Percentiles rank a stretch among this genome's conserved stretches.
phyloP scores from a whole-genome alignment of 192 early-diverging fungal genomes.

The Podila verticillata region DNA sequence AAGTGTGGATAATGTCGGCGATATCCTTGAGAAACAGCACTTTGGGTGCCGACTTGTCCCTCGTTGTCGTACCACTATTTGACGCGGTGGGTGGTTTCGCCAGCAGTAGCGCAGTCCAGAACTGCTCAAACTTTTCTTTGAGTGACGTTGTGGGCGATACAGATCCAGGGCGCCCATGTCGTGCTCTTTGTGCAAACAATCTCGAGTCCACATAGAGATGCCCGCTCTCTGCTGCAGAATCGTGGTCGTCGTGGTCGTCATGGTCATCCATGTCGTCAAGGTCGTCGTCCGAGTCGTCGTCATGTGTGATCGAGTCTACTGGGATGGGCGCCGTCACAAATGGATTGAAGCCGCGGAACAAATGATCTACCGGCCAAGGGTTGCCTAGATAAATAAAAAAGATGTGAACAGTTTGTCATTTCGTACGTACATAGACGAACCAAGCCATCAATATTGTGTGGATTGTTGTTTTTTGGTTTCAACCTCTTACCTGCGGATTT shows the following conservation, averaged over 20 bases:
- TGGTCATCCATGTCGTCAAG: slow-evolving; percentile 53
- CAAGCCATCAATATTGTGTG: too few relatives aligned
- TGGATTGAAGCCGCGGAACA: slow-evolving; percentile 40
- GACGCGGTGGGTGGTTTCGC: slow-evolving; percentile 14
- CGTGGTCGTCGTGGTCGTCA: slow-evolving; percentile 51
- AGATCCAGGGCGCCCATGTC: slow-evolving; percentile 25
- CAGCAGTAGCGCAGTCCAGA: slow-evolving; percentile 53
- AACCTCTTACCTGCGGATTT: slow-evolving; percentile 22
- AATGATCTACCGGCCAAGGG: slow-evolving; percentile 42
- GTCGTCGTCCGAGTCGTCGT: slow-evolving; percentile 28
- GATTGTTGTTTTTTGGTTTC: too few relatives aligned
- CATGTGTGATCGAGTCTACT: slow-evolving; percentile 12
- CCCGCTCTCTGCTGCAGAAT: background rate
- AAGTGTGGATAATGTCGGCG: slow-evolving; percentile 54
- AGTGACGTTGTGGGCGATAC: slow-evolving; percentile 10
- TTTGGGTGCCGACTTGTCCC: slow-evolving; percentile 21
- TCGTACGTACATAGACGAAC: too few relatives aligned
- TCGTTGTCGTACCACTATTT: background rate
- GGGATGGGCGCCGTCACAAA: slow-evolving; percentile 36
- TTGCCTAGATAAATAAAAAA: slow-evolving; percentile 13
- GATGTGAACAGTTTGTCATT: too few relatives aligned
- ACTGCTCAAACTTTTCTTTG: slow-evolving; percentile 47
- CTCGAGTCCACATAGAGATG: slow-evolving; percentile 32
- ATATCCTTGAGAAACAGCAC: slow-evolving; percentile 62
- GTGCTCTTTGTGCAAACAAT: slow-evolving; percentile 12